Conservation (phyloP, 2,329 filamentous ascomycete species). For the Emergomyces orientalis region DNA sequence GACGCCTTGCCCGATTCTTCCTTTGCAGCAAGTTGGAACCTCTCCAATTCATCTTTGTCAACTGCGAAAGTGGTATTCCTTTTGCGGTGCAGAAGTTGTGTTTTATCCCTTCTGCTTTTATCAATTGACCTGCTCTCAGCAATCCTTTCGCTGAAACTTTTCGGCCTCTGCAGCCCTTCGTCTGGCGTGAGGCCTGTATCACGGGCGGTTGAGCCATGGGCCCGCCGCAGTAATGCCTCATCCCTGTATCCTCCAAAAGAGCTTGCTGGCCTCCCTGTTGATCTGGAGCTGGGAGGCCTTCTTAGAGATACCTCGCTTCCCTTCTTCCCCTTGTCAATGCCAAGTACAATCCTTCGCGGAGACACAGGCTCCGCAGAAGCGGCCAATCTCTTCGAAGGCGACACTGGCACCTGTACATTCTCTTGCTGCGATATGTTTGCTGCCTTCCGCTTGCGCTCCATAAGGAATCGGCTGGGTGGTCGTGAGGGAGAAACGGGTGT, state of each 20-base stretch:
- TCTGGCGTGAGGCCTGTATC: slow-evolving; percentile 11
- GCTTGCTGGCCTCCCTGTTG: slow-evolving; percentile 25
- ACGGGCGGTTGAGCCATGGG: slow-evolving; percentile 15
- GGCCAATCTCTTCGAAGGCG: slow-evolving; percentile 49
- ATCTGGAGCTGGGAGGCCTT: slow-evolving; percentile 43
- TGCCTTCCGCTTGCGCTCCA: slow-evolving; percentile 17
- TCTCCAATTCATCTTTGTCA: slow-evolving; percentile 36
- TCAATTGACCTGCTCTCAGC: slow-evolving; percentile 52
- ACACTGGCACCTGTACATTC: slow-evolving; percentile 65
- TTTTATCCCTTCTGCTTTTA: slow-evolving; percentile 30
- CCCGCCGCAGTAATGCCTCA: slow-evolving; percentile 19
- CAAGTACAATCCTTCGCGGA: slow-evolving; percentile 68
- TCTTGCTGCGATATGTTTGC: slow-evolving; percentile 17
- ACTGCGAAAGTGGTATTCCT: slow-evolving; percentile 37
- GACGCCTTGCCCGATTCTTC: slow-evolving; percentile 17
- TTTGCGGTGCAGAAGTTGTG: slow-evolving; percentile 30
- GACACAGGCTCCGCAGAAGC: slow-evolving; percentile 52
- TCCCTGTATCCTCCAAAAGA: slow-evolving; percentile 22
- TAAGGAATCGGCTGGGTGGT: slow-evolving; percentile 15
- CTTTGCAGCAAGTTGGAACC: slow-evolving; percentile 32
- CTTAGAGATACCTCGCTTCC: slow-evolving; percentile 78
- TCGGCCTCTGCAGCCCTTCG: slow-evolving; percentile 29
- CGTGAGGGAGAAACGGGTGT: slow-evolving; percentile 18
- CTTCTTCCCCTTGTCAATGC: slow-evolving; percentile 79
- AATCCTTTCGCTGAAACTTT: slow-evolving; percentile 77